Evolutionary conservation across 2,329 filamentous ascomycete genomes (phyloP).

Genomic region (Kalmusia sp.): DNA sequence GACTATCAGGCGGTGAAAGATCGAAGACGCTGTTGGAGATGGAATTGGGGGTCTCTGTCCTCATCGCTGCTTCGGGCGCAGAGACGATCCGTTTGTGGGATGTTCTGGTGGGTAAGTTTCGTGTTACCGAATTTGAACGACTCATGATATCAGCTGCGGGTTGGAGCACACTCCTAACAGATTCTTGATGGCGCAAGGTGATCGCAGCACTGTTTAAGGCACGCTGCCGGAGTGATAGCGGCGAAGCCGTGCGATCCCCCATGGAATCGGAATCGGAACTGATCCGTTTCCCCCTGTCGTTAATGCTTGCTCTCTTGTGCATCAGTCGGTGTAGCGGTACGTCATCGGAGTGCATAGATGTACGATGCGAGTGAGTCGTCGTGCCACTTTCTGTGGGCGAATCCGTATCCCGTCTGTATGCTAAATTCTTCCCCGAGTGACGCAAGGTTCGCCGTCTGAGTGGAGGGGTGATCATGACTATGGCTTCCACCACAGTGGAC

Average conservation of each 20-base stretch:
- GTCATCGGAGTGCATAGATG: slow-evolving; percentile 52
- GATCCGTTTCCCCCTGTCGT: slow-evolving; percentile 48
- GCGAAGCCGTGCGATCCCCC: slow-evolving; percentile 33
- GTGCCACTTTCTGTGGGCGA: slow-evolving; percentile 49
- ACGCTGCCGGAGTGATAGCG: slow-evolving; percentile 37
- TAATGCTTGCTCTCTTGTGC: slow-evolving; percentile 59
- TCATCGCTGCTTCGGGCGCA: slow-evolving; percentile 36
- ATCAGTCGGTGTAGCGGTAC: slow-evolving; percentile 57
- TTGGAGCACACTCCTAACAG: slow-evolving; percentile 38
- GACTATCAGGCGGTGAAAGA: slow-evolving; percentile 30
- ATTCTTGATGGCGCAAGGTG: slow-evolving; percentile 41
- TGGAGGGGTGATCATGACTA: slow-evolving; percentile 60
- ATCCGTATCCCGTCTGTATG: slow-evolving; percentile 53
- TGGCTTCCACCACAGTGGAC: slow-evolving; percentile 62
- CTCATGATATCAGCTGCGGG: slow-evolving; percentile 44
- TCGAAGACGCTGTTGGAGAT: slow-evolving; percentile 27
- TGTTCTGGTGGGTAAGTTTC: slow-evolving; percentile 16
- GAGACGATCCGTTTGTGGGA: slow-evolving; percentile 43
- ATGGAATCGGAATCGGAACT: slow-evolving; percentile 38
- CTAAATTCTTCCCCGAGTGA: slow-evolving; percentile 61
- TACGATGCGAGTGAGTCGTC: slow-evolving; percentile 51
- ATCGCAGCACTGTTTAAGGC: slow-evolving; percentile 34
- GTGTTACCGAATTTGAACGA: slow-evolving; percentile 31
- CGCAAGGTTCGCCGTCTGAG: slow-evolving; percentile 55
- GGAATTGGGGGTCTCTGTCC: slow-evolving; percentile 11